Base-by-base conservation (phyloP, 805 yeast genomes). In the Metschnikowia cerradonensis region DNA sequence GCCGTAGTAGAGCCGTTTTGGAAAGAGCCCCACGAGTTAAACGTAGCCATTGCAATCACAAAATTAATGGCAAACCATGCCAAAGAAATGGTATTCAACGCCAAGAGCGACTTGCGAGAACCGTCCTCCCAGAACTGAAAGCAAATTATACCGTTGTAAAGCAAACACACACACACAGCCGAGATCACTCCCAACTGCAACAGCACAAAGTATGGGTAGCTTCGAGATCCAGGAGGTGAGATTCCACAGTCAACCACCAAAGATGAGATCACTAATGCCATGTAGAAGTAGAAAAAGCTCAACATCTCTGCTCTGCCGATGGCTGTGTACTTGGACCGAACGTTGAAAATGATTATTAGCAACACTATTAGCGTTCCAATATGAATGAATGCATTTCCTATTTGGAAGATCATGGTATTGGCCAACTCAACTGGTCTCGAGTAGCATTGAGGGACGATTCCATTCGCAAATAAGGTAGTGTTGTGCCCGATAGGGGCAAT, bases 51-150 rank as follows among this genome's bases (percentile, higher is more conserved):
- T 1, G 90, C 72, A 4, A 90, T 75, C 26, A 89, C 65, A 62
- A 87, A 91, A 52, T 86, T 81, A 26, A 84, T 66, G 1, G 76
- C 71, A 60, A 89, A 90, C 62, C 88, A 82, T 1, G 71, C 57
- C 1, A 75, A 45, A n/a, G 89, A 74, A 1, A 80, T 57, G 2
- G 76, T 45, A 52, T 89, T 74, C 39, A 87, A 66, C 3, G 75
- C 62, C 65, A 81, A 68, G 75, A 88, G 77, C 0, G 96, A 83
- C 51, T 64, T 72, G 15, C 66, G 62, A 1, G 96, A 86, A 17
- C 97, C 97, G 67, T 92, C 99, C 66, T 91, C 97, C 95, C 96
- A 94, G 34, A 91, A 69, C 66, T 90, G 94, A 66, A 90, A 90
- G 17, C 92, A 91, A 17, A 90, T 68, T 4, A 94, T 63, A 3